These are phyloP conservation scores for Xylaria palmicola DNA, from an alignment of 495 filamentous ascomycete species.

Conservation along the genomic window DNA sequence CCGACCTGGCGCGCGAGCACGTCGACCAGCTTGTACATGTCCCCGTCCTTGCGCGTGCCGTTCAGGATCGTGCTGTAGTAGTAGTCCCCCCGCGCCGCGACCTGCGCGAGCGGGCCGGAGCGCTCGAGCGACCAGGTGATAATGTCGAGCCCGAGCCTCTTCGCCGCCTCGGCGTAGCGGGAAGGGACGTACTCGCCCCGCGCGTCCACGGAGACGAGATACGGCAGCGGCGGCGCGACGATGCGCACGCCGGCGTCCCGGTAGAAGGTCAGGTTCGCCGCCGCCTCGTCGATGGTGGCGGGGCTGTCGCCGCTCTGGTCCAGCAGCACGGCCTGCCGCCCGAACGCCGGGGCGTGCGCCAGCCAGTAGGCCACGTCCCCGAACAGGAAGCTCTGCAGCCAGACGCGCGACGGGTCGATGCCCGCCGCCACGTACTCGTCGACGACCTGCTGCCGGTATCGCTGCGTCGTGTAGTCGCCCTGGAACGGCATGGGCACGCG, in stretches of 20 bases:
- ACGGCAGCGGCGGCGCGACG: slow-evolving; percentile 42
- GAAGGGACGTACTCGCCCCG: slow-evolving; percentile 42
- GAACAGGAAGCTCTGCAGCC: slow-evolving; percentile 58
- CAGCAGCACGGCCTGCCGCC: slow-evolving; percentile 56
- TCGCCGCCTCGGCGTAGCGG: slow-evolving; percentile 46
- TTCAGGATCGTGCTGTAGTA: slow-evolving; percentile 53
- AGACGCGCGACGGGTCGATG: slow-evolving; percentile 57
- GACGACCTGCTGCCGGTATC: slow-evolving; percentile 58
- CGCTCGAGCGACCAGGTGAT: slow-evolving; percentile 64
- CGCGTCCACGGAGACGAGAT: slow-evolving; percentile 39
- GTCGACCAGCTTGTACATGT: slow-evolving; percentile 58
- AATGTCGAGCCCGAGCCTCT: slow-evolving; percentile 54
- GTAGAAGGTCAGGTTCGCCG: slow-evolving; percentile 49
- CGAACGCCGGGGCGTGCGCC: slow-evolving; percentile 54
- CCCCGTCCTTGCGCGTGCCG: slow-evolving; percentile 56
- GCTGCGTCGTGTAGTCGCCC: slow-evolving; percentile 56
- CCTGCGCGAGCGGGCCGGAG: slow-evolving; percentile 52
- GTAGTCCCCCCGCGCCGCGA: slow-evolving; percentile 43
- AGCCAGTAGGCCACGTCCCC: slow-evolving; percentile 63
- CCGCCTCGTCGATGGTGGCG: slow-evolving; percentile 43
- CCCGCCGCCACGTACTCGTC: slow-evolving; percentile 53
- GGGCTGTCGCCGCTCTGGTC: slow-evolving; percentile 53
- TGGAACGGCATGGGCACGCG: slow-evolving; percentile 60
- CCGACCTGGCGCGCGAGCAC: slow-evolving; percentile 57
- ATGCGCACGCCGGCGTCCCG: slow-evolving; percentile 43